These are phyloP conservation scores for Penicillium frequentans DNA, from an alignment of 2,329 filamentous ascomycete species.

Conservation along the genomic window DNA sequence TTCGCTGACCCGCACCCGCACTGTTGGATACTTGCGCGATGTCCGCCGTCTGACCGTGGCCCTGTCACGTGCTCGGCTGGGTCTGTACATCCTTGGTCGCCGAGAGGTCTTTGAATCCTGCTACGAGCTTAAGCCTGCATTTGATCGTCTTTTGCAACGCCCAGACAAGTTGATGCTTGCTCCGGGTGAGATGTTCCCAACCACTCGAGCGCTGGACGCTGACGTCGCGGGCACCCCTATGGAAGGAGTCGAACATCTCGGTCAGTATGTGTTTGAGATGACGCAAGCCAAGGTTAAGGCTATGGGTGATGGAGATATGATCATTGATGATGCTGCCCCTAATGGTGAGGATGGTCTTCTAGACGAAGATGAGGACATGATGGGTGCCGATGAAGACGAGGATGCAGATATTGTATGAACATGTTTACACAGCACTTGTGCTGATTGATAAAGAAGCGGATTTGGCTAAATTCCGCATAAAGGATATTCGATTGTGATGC, in stretches of 20 bases:
- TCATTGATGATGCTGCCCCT: constrained; percentile 34
- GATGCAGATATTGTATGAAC: constrained; percentile 38
- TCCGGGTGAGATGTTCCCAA: constrained; percentile 83
- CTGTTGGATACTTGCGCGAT: constrained; percentile 89
- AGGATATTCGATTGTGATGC: constrained; percentile 8
- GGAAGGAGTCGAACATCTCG: constrained; percentile 89
- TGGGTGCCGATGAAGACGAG: constrained; percentile 34
- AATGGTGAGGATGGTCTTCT: constrained; percentile 31
- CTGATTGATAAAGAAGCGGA: constrained; percentile 4
- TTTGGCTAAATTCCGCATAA: background rate
- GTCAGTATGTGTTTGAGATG: constrained; percentile 97
- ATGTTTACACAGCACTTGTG: constrained; percentile 6
- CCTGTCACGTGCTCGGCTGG: constrained; percentile 85
- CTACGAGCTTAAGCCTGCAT: constrained; percentile 83
- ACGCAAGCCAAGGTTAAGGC: constrained; percentile 69
- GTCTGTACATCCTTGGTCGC: constrained; percentile 88
- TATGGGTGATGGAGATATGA: constrained; percentile 48
- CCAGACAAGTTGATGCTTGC: constrained; percentile 79
- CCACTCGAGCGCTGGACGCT: constrained; percentile 54
- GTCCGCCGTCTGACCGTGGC: constrained; percentile 92
- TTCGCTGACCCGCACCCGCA: constrained; percentile 83
- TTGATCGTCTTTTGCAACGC: constrained; percentile 73
- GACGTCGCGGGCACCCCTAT: constrained; percentile 64
- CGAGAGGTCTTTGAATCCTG: constrained; percentile 85
- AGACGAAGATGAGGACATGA: constrained; percentile 38